Conservation (phyloP, 2,329 filamentous ascomycete species). For the Scorias spongiosa region DNA sequence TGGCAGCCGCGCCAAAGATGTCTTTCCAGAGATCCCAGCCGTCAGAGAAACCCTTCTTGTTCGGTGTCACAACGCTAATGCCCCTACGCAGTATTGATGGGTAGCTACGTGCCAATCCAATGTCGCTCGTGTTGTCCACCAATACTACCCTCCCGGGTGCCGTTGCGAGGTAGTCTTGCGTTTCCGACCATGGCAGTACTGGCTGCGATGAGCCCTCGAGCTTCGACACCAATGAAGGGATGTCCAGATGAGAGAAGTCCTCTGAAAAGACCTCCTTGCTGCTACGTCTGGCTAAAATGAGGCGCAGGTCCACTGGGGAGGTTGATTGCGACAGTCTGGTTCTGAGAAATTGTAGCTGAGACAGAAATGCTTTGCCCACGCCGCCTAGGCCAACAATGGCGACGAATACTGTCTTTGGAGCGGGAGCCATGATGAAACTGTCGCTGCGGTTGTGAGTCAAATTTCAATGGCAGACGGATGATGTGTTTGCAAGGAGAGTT, state of each 20-base stretch:
- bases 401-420: conserved; percentile 29
- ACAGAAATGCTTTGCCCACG: conserved; percentile 81
- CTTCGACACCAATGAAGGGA: conserved; percentile 44
- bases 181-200: conserved; percentile 51
- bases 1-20: conserved; percentile 61
- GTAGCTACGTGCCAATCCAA: conserved; percentile 70
- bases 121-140: conserved; percentile 90
- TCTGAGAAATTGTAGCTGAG: conserved; percentile 57
- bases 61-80: conserved; percentile 85
- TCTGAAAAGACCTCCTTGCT: conserved; percentile 64
- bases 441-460: background rate
- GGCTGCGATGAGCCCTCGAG: conserved; percentile 49
- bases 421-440: conserved; percentile 22
- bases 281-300: conserved; percentile 76
- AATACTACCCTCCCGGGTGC: conserved; percentile 68
- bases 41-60: conserved; percentile 95
- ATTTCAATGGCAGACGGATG: background rate
- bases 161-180: conserved; percentile 61
- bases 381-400: conserved; percentile 57
- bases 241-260: conserved; percentile 53
- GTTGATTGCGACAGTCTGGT: conserved; percentile 38
- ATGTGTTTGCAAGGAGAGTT: no score
- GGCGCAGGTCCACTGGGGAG: conserved; percentile 51
- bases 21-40: conserved; percentile 68
- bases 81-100: conserved; percentile 66